Percentiles rank a stretch among this genome's conserved stretches.
These are phyloP conservation scores for Coriaria nepalensis DNA, from an alignment of 306 rosid species.

Conservation along the genomic window DNA sequence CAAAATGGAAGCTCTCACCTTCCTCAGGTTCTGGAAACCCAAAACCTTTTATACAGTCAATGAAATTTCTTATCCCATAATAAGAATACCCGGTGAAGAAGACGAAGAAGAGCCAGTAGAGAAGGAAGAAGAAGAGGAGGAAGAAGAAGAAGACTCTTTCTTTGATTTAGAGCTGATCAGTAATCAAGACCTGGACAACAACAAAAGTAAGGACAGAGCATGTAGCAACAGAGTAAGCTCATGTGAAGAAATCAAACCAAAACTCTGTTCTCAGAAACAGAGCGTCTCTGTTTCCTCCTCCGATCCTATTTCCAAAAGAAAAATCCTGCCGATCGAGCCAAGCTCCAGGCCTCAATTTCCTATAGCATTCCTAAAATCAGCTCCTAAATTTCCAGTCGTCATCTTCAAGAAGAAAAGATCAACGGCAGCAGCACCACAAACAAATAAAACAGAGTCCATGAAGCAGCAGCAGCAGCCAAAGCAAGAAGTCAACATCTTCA, in stretches of 20 bases:
- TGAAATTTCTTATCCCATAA: background rate
- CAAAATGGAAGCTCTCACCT: constrained; percentile 53
- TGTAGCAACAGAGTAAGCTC: too few species aligned
- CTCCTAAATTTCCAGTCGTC: constrained; percentile 55
- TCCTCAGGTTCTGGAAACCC: constrained; percentile 68
- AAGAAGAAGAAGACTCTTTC: constrained; percentile 64
- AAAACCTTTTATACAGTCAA: constrained; percentile 6
- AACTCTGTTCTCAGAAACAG: background rate
- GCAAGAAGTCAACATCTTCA: constrained; percentile 9
- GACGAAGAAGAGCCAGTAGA: constrained; percentile 5
- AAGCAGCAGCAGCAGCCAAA: constrained; percentile 31
- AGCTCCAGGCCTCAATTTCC: constrained; percentile 70
- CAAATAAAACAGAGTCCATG: constrained; percentile 15
- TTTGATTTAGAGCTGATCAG: constrained; percentile 62
- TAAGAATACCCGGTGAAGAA: too few species aligned
- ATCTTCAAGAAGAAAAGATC: constrained; percentile 39
- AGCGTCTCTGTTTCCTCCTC: constrained; percentile 7
- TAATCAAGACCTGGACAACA: constrained; percentile 18
- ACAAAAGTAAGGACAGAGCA: constrained; percentile 9
- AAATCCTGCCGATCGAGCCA: constrained; percentile 70
- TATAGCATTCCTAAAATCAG: constrained; percentile 69
- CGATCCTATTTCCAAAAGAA: constrained; percentile 64
- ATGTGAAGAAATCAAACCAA: constrained; percentile 4
- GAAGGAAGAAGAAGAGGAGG: constrained; percentile 37
- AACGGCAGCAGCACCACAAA: constrained; percentile 5